Conservation (phyloP, 495 filamentous ascomycete genomes). For the Tuber borchii region DNA sequence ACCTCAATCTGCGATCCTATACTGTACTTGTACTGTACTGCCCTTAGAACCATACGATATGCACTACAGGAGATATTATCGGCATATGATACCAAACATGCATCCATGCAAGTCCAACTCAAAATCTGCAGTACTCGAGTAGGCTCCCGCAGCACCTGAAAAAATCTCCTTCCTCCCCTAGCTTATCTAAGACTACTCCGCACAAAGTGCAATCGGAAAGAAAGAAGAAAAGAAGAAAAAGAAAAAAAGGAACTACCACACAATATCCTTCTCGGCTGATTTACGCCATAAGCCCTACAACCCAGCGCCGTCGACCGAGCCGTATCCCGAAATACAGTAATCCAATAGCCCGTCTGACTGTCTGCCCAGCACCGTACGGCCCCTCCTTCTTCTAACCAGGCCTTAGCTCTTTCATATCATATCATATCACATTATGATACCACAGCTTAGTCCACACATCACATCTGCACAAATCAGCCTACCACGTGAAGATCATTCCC, state of each 20-base stretch:
- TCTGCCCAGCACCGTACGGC: background rate
- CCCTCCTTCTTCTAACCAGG: background rate
- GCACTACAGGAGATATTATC: background rate
- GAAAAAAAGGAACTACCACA: background rate
- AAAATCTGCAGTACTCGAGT: background rate
- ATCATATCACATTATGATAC: background rate
- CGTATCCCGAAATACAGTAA: background rate
- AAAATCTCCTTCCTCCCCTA: background rate
- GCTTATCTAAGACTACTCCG: background rate
- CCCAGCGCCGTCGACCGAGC: background rate
- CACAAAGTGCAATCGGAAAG: background rate
- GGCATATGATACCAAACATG: background rate
- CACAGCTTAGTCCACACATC: background rate
- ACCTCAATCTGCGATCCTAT: background rate
- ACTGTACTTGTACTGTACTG: background rate
- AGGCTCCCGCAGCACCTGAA: background rate
- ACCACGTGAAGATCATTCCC: background rate
- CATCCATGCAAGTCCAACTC: background rate
- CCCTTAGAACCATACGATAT: background rate
- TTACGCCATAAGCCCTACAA: background rate
- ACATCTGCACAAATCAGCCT: background rate
- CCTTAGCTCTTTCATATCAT: background rate
- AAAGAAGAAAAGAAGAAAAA: background rate
- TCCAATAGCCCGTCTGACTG: background rate
- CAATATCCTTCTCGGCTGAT: background rate